phyloP scores from a whole-genome alignment of 129 eudicot genomes.

The Centrapalus pauciflorus region DNA sequence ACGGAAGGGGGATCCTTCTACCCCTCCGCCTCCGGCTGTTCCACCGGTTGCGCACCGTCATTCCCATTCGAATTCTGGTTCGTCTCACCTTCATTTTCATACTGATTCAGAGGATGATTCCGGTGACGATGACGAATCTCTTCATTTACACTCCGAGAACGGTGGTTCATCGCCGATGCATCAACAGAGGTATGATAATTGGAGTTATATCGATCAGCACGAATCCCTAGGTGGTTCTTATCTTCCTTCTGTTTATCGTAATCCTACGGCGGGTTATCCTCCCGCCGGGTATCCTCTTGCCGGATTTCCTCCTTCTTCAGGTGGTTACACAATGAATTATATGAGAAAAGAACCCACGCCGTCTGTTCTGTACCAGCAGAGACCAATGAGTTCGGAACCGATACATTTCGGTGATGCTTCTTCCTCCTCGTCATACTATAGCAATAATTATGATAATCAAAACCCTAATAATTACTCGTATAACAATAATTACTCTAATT shows the following conservation, averaged over 20 bases:
- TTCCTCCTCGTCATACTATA: slow-evolving; percentile 31
- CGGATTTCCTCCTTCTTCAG: slow-evolving; percentile 11
- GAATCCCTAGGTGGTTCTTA: slow-evolving; percentile 30
- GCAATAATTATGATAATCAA: slow-evolving; percentile 10
- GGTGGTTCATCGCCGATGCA: slow-evolving; percentile 22
- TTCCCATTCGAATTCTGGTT: slow-evolving; percentile 49
- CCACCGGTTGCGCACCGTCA: slow-evolving; percentile 20
- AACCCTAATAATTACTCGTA: slow-evolving; percentile 24
- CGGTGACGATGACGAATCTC: slow-evolving; percentile 32
- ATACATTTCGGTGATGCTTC: slow-evolving; percentile 43
- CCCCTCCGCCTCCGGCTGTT: slow-evolving; percentile 12
- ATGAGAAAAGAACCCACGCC: slow-evolving; percentile 60
- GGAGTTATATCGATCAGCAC: slow-evolving; percentile 23
- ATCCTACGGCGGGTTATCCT: slow-evolving; percentile 4
- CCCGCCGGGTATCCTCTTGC: slow-evolving; percentile 16
- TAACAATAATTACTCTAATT: slow-evolving; percentile 20
- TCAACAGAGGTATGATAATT: slow-evolving; percentile 25
- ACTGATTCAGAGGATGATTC: slow-evolving; percentile 52
- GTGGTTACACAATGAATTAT: slow-evolving; percentile 50
- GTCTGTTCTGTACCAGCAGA: slow-evolving; percentile 65
- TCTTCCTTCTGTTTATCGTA: slow-evolving; percentile 10
- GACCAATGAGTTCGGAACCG: slow-evolving; percentile 49
- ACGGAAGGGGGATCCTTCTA: slow-evolving; percentile 34
- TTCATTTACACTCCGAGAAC: slow-evolving; percentile 42
- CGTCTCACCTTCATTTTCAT: slow-evolving; percentile 62